Evolutionary conservation across 2,329 filamentous ascomycete genomes (phyloP), one percentile per base, ranked within the genome.

Genomic region (Penicillium verrucosum): DNA sequence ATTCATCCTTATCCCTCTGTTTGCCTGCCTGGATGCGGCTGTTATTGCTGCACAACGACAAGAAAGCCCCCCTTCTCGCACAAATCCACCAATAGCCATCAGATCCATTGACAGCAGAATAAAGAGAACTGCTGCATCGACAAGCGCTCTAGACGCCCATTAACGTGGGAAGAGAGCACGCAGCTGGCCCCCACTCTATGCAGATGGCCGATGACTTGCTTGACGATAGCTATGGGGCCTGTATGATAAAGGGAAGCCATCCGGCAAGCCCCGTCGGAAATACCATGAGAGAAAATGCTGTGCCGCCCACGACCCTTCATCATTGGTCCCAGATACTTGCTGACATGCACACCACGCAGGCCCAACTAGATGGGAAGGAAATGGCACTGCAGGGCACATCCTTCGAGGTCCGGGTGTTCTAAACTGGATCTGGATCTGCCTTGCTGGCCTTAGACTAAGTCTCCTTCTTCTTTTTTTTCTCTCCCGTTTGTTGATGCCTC

Each of bases 71-170:
- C 53, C 53, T 51, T 47, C 55, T 61, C 45, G 51, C 47, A 53
- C 54, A 53, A 53, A 53, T 53, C 55, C 41, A 57, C 56, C 57
- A 63, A 34, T 54, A 60, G 50, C 58, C 52, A 51, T 38, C 53
- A 48, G 30, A 55, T 25, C 54, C 45, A 37, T n/a, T 11, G 37
- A 2, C 41, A 29, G 7, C 41, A 54, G 51, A 50, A 55, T 55
- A 42, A 34, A 60, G 44, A 54, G 41, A 21, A 58, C 41, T 52
- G 41, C 42, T 65, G 61, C 61, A 65, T 52, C 27, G 40, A 64
- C 68, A 73, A 72, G 68, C 69, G 69, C 70, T 67, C 61, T 70
- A 71, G 61, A 70, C 70, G 70, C 70, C 62, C 51, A 40, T 45
- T 52, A 62, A 57, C 56, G 37, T 61, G 61, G 48, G 30, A 61